phyloP scores from a whole-genome alignment of 2,329 filamentous ascomycete genomes.

The Ophiostoma australiae region DNA sequence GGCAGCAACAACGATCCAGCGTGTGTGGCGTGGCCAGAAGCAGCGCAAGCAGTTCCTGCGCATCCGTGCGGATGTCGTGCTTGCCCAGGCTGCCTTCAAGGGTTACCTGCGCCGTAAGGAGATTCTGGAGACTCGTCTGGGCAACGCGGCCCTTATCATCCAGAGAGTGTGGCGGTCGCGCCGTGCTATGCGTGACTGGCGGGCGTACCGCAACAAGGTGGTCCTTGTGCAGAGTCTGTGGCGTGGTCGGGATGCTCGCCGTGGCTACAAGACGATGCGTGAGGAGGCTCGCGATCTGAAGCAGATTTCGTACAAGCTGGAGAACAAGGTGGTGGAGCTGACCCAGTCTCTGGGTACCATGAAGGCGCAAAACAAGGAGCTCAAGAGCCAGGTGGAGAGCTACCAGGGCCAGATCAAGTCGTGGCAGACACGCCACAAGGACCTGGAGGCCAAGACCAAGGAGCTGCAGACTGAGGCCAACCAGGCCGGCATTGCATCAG shows the following conservation, averaged over 20 bases:
- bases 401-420: constrained; percentile 95
- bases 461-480: constrained; percentile 96
- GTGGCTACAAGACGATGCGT: constrained; percentile 81
- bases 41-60: constrained; percentile 74
- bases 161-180: constrained; percentile 86
- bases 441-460: constrained; percentile 82
- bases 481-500: constrained; percentile 91
- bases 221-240: constrained; percentile 87
- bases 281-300: constrained; percentile 97
- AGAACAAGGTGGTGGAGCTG: constrained; percentile 98
- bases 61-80: constrained; percentile 77
- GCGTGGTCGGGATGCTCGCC: constrained; percentile 77
- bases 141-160: constrained; percentile 85
- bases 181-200: constrained; percentile 72
- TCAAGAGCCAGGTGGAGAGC: constrained; percentile 84
- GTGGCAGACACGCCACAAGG: constrained; percentile 88
- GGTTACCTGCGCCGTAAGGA: constrained; percentile 85
- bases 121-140: constrained; percentile 88
- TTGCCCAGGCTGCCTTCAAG: constrained; percentile 86
- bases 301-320: constrained; percentile 98
- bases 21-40: constrained; percentile 89
- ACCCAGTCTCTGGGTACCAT: constrained; percentile 89
- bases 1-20: constrained; percentile 89
- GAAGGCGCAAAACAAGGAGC: constrained; percentile 89
- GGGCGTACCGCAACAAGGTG: constrained; percentile 83